phyloP scores from a whole-genome alignment of 2,329 filamentous ascomycete species.

The Neoarthrinium moseri region DNA sequence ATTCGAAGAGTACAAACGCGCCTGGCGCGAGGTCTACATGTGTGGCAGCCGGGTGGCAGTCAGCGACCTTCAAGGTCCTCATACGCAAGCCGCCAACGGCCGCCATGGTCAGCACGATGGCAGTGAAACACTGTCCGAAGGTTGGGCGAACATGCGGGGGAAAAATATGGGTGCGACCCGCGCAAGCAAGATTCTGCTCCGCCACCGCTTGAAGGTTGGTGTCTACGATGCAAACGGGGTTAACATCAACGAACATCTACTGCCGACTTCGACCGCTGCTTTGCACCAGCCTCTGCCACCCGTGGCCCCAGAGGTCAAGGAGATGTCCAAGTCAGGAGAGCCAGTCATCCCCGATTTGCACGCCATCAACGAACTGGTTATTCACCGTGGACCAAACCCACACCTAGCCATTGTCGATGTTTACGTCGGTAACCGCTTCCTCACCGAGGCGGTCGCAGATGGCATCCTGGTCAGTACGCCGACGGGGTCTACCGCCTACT shows the following conservation, averaged over 20 bases:
- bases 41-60: slow-evolving; percentile 54
- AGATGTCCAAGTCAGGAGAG: slow-evolving; percentile 10
- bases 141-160: slow-evolving; percentile 74
- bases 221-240: slow-evolving; percentile 70
- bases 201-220: slow-evolving; percentile 83
- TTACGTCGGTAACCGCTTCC: slow-evolving; percentile 80
- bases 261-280: slow-evolving; percentile 45
- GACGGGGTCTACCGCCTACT: slow-evolving; percentile 94
- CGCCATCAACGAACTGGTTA: slow-evolving; percentile 92
- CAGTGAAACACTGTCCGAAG: slow-evolving; percentile 20
- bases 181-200: slow-evolving; percentile 77
- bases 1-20: slow-evolving; percentile 87
- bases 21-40: slow-evolving; percentile 93
- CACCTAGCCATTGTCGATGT: slow-evolving; percentile 92
- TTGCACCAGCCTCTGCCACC: slow-evolving; percentile 36
- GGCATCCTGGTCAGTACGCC: slow-evolving; percentile 93
- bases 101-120: slow-evolving; percentile 25
- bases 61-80: slow-evolving; percentile 40
- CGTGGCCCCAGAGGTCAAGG: slow-evolving; percentile 9
- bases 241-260: slow-evolving; percentile 54
- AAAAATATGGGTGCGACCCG: slow-evolving; percentile 77
- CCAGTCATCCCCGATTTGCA: slow-evolving; percentile 44
- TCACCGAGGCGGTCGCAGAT: slow-evolving; percentile 93
- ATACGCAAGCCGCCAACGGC: slow-evolving; percentile 35
- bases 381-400: slow-evolving; percentile 86